Conservation (phyloP, 768 basidiomycete species). For the Neoboletus magnificus region DNA sequence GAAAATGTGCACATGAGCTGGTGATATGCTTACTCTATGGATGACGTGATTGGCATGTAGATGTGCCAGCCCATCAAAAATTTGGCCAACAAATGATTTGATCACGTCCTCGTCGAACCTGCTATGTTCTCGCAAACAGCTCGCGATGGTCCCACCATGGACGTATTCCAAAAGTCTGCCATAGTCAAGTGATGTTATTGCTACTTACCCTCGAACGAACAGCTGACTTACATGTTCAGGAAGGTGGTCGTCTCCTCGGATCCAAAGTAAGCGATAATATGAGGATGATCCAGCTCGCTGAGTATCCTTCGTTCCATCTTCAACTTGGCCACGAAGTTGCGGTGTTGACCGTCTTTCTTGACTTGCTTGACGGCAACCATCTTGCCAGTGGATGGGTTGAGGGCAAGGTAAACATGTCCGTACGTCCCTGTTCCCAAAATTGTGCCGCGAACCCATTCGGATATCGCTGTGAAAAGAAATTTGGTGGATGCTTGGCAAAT, state of each 20-base stretch:
- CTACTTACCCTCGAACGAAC: background rate
- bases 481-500: slow-evolving; percentile 8
- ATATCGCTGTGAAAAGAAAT: slow-evolving; percentile 51
- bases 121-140: slow-evolving; percentile 80
- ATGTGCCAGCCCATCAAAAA: slow-evolving; percentile 83
- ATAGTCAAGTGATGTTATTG: background rate
- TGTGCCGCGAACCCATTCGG: slow-evolving; percentile 95
- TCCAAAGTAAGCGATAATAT: slow-evolving; percentile 93
- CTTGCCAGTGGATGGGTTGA: slow-evolving; percentile 90
- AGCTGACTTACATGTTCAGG: slow-evolving; percentile 74
- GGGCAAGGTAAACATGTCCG: slow-evolving; percentile 90
- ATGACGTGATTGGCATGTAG: slow-evolving; percentile 85
- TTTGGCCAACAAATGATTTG: slow-evolving; percentile 85
- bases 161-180: slow-evolving; percentile 94
- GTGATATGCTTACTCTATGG: slow-evolving; percentile 61
- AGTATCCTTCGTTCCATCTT: slow-evolving; percentile 91
- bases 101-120: slow-evolving; percentile 86
- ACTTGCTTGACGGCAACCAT: slow-evolving; percentile 99
- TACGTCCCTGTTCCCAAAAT: slow-evolving; percentile 94
- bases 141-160: slow-evolving; percentile 88
- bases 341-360: slow-evolving; percentile 78
- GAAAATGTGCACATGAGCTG: background rate
- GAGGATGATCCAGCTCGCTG: slow-evolving; percentile 89
- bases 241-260: slow-evolving; percentile 81
- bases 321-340: slow-evolving; percentile 81